phyloP scores from a whole-genome alignment of 148 eudicot genomes.

The Nepenthes gracilis region DNA sequence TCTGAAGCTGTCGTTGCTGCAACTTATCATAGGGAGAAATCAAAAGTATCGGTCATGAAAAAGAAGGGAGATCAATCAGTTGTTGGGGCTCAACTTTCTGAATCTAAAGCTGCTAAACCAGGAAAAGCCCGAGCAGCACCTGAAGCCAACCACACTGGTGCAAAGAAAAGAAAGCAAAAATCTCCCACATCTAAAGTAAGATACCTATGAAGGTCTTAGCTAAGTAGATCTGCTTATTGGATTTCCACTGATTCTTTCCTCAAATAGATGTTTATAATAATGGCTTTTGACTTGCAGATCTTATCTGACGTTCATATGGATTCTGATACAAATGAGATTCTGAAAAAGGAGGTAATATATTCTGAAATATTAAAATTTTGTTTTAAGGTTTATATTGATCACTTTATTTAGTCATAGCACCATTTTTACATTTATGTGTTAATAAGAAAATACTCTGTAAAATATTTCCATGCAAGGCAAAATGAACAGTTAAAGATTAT shows the following conservation, averaged over 20 bases:
- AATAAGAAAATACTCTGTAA: too few relatives aligned
- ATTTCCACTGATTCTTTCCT: constrained; percentile 7
- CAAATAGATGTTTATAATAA: constrained; percentile 8
- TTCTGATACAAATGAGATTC: constrained; percentile 25
- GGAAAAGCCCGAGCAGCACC: constrained; percentile 36
- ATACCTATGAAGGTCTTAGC: constrained; percentile 2
- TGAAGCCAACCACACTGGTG: constrained; percentile 26
- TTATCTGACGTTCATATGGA: constrained; percentile 34
- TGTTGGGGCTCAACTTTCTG: constrained; percentile 23
- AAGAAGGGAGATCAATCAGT: constrained; percentile 31
- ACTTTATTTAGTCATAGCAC: too few relatives aligned
- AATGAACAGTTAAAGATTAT: too few relatives aligned
- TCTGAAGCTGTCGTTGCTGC: constrained; percentile 22
- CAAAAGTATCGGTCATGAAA: constrained; percentile 33
- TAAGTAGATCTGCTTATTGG: not conserved
- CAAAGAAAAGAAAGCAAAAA: constrained; percentile 48
- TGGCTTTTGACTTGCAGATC: constrained; percentile 24
- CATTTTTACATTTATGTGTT: too few relatives aligned
- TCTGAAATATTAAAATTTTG: too few relatives aligned
- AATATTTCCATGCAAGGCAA: too few relatives aligned
- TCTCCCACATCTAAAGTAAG: constrained; percentile 45
- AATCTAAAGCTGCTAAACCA: constrained; percentile 31
- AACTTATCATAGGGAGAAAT: constrained; percentile 19
- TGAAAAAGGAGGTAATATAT: constrained; percentile 44
- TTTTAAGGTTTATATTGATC: too few relatives aligned